These are phyloP conservation scores for Vitis labrusca DNA, from an alignment of 164 flowering plant genomes.

Conservation along the genomic window DNA sequence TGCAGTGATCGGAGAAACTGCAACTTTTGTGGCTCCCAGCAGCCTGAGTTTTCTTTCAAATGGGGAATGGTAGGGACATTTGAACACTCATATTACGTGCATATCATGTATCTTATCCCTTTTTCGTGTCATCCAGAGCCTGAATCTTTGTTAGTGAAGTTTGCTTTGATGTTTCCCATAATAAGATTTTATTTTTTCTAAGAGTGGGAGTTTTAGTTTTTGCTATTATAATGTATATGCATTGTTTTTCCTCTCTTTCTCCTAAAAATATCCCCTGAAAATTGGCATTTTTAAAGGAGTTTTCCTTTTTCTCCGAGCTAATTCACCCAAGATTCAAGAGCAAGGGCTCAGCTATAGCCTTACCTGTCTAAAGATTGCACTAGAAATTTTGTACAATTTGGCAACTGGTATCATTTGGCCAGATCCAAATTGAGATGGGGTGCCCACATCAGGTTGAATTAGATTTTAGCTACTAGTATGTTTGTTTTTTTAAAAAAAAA, in stretches of 20 bases:
- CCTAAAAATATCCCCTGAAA: background rate
- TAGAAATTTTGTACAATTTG: no score
- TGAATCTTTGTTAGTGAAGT: background rate
- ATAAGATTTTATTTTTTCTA: background rate
- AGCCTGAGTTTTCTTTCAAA: conserved; percentile 70
- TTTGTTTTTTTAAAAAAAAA: no score
- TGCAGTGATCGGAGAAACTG: conserved; percentile 93
- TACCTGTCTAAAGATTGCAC: no score
- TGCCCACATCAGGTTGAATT: no score
- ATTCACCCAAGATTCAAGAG: no score
- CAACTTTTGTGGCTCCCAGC: conserved; percentile 61
- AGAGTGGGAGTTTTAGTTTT: no score
- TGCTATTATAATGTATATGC: background rate
- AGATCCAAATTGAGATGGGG: no score
- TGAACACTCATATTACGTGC: background rate
- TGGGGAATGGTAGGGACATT: conserved; percentile 81
- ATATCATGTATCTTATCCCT: background rate
- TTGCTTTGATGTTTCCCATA: background rate
- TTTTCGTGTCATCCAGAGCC: background rate
- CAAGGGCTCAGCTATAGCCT: no score
- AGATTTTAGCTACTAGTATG: no score
- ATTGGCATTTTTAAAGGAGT: background rate
- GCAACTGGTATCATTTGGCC: no score
- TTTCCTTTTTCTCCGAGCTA: background rate
- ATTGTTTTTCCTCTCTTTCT: background rate